phyloP scores from a whole-genome alignment of 805 yeast genomes.

The Grigorovia transvaalensis region DNA sequence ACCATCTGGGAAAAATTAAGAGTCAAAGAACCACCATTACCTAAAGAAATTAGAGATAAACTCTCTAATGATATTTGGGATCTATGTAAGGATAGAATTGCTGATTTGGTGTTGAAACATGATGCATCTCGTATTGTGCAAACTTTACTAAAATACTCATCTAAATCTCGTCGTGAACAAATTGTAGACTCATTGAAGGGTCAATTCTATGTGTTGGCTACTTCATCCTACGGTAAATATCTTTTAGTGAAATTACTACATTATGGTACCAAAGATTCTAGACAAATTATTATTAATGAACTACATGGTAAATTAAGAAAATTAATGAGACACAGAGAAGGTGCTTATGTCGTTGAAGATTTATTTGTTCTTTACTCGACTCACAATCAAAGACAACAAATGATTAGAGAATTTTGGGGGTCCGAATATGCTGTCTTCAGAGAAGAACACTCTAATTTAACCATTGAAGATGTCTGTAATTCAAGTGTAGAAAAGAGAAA shows the following conservation, averaged over 20 bases:
- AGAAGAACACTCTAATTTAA: constrained; percentile 55
- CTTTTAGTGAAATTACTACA: constrained; percentile 78
- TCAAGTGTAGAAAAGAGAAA: constrained; percentile 71
- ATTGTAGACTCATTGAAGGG: constrained; percentile 65
- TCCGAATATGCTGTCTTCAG: constrained; percentile 86
- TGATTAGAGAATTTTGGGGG: constrained; percentile 95
- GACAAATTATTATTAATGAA: constrained; percentile 68
- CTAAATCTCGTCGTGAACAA: constrained; percentile 64
- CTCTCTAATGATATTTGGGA: constrained; percentile 80
- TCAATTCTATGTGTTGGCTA: constrained; percentile 69
- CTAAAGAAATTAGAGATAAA: constrained; percentile 65
- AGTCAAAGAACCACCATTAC: constrained; percentile 71
- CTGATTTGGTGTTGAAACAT: constrained; percentile 84
- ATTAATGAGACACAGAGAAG: constrained; percentile 93
- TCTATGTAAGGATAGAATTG: constrained; percentile 61
- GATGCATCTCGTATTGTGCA: constrained; percentile 96
- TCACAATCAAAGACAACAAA: constrained; percentile 74
- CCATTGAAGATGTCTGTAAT: constrained; percentile 52
- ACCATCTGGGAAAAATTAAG: constrained; percentile 84
- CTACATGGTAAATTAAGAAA: constrained; percentile 85
- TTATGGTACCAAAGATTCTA: constrained; percentile 77
- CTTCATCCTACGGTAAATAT: constrained; percentile 90
- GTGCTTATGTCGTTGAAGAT: constrained; percentile 96
- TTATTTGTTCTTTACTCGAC: constrained; percentile 75
- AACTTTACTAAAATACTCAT: constrained; percentile 77